phyloP scores from a whole-genome alignment of 352 stramenopile species.

The Peronospora belbahrii region DNA sequence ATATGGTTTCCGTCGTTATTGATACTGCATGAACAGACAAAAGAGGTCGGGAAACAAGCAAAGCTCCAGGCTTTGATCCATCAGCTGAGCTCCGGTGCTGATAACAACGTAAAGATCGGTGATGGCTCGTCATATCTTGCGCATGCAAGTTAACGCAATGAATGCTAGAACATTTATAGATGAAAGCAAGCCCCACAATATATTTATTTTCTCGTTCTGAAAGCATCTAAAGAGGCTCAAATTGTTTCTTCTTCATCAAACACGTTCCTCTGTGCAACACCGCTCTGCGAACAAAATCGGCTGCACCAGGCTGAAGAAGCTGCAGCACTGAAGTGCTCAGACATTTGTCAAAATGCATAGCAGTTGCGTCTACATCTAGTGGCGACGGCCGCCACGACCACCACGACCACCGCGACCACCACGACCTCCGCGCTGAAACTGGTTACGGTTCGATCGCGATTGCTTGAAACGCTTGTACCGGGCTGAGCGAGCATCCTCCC shows the following conservation, averaged over 20 bases:
- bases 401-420: constrained; percentile 33
- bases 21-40: constrained; percentile 31
- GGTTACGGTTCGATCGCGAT: constrained; percentile 63
- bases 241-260: constrained; percentile 10
- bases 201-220: constrained; percentile 26
- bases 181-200: constrained; percentile 19
- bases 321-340: not conserved
- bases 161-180: constrained; percentile 4
- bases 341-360: constrained; percentile 4
- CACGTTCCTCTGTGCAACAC: too few relatives aligned
- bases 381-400: constrained; percentile 29
- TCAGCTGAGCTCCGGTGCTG: constrained; percentile 63
- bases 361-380: constrained; percentile 25
- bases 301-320: not conserved
- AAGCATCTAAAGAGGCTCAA: constrained; percentile 3
- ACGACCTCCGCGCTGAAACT: constrained; percentile 29
- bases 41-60: constrained; percentile 71
- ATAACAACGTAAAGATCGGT: constrained; percentile 33
- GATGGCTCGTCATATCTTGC: constrained; percentile 45
- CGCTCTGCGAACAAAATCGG: not conserved
- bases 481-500: constrained; percentile 61
- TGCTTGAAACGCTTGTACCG: constrained; percentile 78
- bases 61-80: constrained; percentile 81
- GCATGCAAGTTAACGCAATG: constrained; percentile 9
- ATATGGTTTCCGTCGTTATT: not conserved